A percentile compares a stretch with the other conserved stretches of the same genome.
These are phyloP conservation scores for Sclerotinia nivalis DNA, from an alignment of 2,329 filamentous ascomycete genomes.

Conservation along the genomic window DNA sequence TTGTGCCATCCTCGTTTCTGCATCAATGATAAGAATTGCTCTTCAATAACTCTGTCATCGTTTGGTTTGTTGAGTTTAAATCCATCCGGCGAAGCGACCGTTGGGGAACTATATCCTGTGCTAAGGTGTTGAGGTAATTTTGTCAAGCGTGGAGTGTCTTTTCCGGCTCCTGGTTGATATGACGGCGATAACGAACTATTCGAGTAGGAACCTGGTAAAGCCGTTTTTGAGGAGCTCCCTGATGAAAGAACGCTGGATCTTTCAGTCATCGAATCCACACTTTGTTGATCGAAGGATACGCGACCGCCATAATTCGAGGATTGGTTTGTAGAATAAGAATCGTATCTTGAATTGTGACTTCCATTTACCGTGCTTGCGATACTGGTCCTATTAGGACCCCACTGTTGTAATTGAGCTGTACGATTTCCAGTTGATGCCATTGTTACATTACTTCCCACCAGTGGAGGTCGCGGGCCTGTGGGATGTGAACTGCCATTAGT, in stretches of 20 bases:
- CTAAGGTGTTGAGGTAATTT: conserved; percentile 46
- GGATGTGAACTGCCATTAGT: conserved; percentile 56
- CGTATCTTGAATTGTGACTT: conserved; percentile 61
- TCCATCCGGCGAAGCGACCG: conserved; percentile 37
- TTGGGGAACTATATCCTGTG: conserved; percentile 32
- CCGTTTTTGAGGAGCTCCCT: conserved; percentile 54
- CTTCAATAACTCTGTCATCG: conserved; percentile 81
- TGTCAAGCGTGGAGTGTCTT: conserved; percentile 59
- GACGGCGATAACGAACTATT: conserved; percentile 50
- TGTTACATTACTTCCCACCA: conserved; percentile 61
- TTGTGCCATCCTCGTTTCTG: conserved; percentile 98
- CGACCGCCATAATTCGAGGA: conserved; percentile 37
- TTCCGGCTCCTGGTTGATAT: conserved; percentile 28
- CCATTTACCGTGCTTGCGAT: conserved; percentile 53
- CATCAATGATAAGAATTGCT: conserved; percentile 92
- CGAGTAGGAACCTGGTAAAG: conserved; percentile 56
- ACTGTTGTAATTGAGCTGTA: conserved; percentile 75
- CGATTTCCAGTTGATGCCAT: conserved; percentile 70
- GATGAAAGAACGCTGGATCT: conserved; percentile 58
- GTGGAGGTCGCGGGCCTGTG: conserved; percentile 61
- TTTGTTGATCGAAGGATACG: conserved; percentile 64
- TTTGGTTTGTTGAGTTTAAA: conserved; percentile 70
- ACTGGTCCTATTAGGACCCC: conserved; percentile 56
- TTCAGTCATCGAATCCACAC: conserved; percentile 62
- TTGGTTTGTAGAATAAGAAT: conserved; percentile 55